phyloP scores from a whole-genome alignment of 805 yeast species.

The Wickerhamiella cacticola region DNA sequence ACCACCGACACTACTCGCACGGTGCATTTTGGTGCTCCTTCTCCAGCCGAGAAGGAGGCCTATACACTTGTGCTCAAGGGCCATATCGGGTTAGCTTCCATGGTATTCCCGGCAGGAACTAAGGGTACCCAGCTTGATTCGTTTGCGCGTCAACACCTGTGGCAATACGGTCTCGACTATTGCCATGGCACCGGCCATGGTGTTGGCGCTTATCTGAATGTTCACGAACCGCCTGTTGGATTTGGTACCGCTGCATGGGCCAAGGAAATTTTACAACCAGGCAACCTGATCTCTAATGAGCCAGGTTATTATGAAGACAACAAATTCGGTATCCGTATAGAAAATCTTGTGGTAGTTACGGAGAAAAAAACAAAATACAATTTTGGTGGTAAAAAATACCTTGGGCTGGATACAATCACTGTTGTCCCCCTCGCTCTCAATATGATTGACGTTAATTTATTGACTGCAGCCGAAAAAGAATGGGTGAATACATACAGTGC shows the following conservation, averaged over 20 bases:
- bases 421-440: conserved; percentile 69
- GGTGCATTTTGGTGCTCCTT: conserved; percentile 50
- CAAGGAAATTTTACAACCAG: conserved; percentile 43
- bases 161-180: conserved; percentile 75
- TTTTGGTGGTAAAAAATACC: conserved; percentile 46
- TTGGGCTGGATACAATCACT: conserved; percentile 73
- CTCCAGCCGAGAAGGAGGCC: conserved; percentile 45
- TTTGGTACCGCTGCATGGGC: conserved; percentile 38
- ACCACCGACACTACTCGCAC: conserved; percentile 95
- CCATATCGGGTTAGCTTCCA: conserved; percentile 71
- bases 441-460: conserved; percentile 49
- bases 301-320: conserved; percentile 91
- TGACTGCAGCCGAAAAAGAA: conserved; percentile 47
- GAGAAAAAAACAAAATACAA: conserved; percentile 32
- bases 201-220: conserved; percentile 80
- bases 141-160: conserved; percentile 69
- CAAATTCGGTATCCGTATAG: conserved; percentile 81
- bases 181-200: conserved; percentile 98
- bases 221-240: conserved; percentile 90
- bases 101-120: conserved; percentile 64
- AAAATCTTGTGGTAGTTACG: conserved; percentile 59
- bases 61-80: conserved; percentile 87
- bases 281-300: conserved; percentile 77
- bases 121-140: conserved; percentile 68
- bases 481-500: conserved; percentile 63